phyloP scores from a whole-genome alignment of 768 basidiomycete species.

The Mycena rebaudengoi region DNA sequence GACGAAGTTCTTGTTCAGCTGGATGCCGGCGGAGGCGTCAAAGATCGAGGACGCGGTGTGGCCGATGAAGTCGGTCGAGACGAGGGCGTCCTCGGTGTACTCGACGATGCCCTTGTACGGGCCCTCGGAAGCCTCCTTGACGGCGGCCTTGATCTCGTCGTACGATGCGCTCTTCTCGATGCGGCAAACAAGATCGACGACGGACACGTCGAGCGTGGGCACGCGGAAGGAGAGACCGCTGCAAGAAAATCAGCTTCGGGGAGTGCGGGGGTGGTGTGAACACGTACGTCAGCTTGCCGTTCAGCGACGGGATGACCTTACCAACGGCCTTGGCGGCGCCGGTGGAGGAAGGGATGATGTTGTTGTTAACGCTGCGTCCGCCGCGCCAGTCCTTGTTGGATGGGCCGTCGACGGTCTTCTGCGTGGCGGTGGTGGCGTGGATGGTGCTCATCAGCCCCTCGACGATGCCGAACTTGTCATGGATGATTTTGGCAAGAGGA shows the following conservation, averaged over 20 bases:
- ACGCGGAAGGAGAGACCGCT: constrained; percentile 98
- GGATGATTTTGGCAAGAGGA: constrained; percentile 96
- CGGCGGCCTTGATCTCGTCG: constrained; percentile 86
- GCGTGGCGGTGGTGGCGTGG: constrained; percentile 95
- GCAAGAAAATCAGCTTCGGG: constrained; percentile 4
- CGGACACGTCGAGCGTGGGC: constrained; percentile 95
- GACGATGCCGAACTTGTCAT: constrained; percentile 96
- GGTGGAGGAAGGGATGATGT: constrained; percentile 99
- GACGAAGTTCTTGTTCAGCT: constrained; percentile 91
- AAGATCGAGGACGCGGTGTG: constrained; percentile 86
- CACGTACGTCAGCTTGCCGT: constrained; percentile 95
- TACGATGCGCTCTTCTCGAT: constrained; percentile 87
- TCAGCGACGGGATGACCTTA: constrained; percentile 95
- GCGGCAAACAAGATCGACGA: constrained; percentile 96
- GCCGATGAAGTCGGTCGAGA: constrained; percentile 94
- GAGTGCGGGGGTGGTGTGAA: not conserved
- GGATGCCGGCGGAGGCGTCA: constrained; percentile 92
- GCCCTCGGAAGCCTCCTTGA: constrained; percentile 82
- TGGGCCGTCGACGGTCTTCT: constrained; percentile 95
- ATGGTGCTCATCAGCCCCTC: constrained; percentile 99
- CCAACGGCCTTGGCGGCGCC: constrained; percentile 99
- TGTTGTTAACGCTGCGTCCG: constrained; percentile 94
- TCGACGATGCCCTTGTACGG: constrained; percentile 78
- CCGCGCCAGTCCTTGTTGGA: constrained; percentile 98
- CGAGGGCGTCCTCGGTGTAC: constrained; percentile 94